A percentile compares a stretch with the other conserved stretches of the same genome.
Conservation (phyloP, 2,329 filamentous ascomycete species). For the Penicillium fuscoglaucum region DNA sequence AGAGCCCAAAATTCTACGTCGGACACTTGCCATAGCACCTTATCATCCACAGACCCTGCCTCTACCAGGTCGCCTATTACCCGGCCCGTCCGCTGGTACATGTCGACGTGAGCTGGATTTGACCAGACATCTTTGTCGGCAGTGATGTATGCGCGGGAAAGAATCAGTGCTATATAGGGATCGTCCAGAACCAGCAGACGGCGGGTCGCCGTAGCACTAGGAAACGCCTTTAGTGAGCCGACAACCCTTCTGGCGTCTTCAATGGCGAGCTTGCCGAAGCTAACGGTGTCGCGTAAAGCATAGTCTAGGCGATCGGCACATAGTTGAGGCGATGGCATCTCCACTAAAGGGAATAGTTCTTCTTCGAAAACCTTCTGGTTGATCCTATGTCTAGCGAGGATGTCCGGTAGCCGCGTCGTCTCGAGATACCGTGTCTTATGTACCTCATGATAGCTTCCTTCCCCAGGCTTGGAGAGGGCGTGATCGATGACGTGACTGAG, state of each 20-base stretch:
- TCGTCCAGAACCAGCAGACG: slow-evolving; percentile 38
- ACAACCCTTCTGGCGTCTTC: slow-evolving; percentile 32
- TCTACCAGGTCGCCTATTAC: slow-evolving; percentile 34
- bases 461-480: slow-evolving; percentile 39
- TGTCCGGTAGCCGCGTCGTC: slow-evolving; percentile 36
- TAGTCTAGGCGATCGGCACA: slow-evolving; percentile 47
- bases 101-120: slow-evolving; percentile 38
- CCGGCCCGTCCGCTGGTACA: slow-evolving; percentile 37
- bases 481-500: slow-evolving; percentile 46
- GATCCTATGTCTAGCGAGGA: slow-evolving; percentile 37
- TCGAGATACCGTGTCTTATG: slow-evolving; percentile 41
- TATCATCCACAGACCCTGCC: slow-evolving; percentile 28
- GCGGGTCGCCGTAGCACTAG: slow-evolving; percentile 22
- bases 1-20: slow-evolving; percentile 40
- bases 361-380: slow-evolving; percentile 37
- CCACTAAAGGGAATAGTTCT: slow-evolving; percentile 42
- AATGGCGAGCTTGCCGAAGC: slow-evolving; percentile 34
- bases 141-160: slow-evolving; percentile 38
- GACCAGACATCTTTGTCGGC: slow-evolving; percentile 43
- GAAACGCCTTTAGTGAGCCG: slow-evolving; percentile 32
- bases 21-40: slow-evolving; percentile 36
- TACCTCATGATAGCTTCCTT: slow-evolving; percentile 44
- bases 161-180: slow-evolving; percentile 29
- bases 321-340: slow-evolving; percentile 40
- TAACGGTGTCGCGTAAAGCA: slow-evolving; percentile 39